These are phyloP conservation scores for Candida pseudoviswanathii DNA, from an alignment of 1,139 yeast species.

Conservation along the genomic window DNA sequence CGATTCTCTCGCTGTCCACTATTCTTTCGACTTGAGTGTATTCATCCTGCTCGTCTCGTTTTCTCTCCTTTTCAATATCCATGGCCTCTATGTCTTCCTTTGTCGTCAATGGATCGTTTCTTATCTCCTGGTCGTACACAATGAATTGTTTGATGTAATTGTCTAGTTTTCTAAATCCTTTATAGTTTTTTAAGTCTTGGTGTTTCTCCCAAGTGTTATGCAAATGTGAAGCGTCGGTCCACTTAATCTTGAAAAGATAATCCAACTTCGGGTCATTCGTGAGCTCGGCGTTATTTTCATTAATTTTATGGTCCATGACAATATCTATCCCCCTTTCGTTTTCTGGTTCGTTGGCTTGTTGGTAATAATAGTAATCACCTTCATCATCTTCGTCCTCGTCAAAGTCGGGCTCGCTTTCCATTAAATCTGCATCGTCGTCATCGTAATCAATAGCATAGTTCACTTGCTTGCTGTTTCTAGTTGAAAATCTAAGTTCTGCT, in stretches of 20 bases:
- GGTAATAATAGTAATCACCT: slow-evolving; percentile 42
- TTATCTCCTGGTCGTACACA: slow-evolving; percentile 69
- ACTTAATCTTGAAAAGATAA: slow-evolving; percentile 72
- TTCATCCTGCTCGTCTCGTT: slow-evolving; percentile 81
- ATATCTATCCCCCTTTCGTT: slow-evolving; percentile 51
- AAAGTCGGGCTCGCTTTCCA: slow-evolving; percentile 56
- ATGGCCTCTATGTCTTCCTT: slow-evolving; percentile 89
- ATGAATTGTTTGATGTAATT: slow-evolving; percentile 85
- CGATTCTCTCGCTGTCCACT: slow-evolving; percentile 79
- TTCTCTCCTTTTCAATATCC: slow-evolving; percentile 87
- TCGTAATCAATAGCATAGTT: slow-evolving; percentile 78
- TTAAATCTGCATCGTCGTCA: slow-evolving; percentile 58
- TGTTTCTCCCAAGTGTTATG: slow-evolving; percentile 96
- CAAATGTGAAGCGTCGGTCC: slow-evolving; percentile 86
- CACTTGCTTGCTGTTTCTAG: slow-evolving; percentile 69
- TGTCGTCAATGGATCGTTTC: slow-evolving; percentile 79
- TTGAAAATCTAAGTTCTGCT: slow-evolving; percentile 69
- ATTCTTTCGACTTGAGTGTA: slow-evolving; percentile 87
- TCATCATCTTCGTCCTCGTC: slow-evolving; percentile 32
- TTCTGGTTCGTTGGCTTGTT: slow-evolving; percentile 38
- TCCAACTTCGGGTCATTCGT: slow-evolving; percentile 61
- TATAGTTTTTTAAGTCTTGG: slow-evolving; percentile 51
- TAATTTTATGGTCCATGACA: slow-evolving; percentile 55
- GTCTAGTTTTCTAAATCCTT: slow-evolving; percentile 85
- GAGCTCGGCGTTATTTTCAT: slow-evolving; percentile 36